Evolutionary conservation across 2,329 filamentous ascomycete species (phyloP), one percentile per base, ranked within the genome.

Genomic region (Cladosporium halotolerans): DNA sequence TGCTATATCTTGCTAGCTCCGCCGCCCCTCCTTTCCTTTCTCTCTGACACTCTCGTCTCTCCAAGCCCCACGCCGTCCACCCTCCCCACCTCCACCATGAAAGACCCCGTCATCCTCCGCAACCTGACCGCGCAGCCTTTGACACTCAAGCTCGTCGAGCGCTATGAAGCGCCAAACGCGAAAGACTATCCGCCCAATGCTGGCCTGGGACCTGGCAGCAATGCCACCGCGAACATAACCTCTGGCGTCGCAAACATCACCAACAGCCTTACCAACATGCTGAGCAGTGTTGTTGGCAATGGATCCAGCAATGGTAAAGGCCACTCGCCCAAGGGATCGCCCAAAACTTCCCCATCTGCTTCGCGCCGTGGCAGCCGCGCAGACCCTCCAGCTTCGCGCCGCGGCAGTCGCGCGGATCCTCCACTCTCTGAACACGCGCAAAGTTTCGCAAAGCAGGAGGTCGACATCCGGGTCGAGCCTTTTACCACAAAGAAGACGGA

Each of bases 101-200:
- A 62, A 58, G 61, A 51, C 6, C 63, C 67, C 16, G 74, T 96
- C 60, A 87, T 80, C 4, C 81, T 96, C 63, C 89, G 91, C 63
- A 96, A 96, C 70, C 75, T 95, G 59, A 92, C 88, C 42, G 76
- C 81, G 54, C 84, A 80, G 45, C 78, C 83, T n/a, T 75, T 96
- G 52, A 81, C 85, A 60, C 79, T 96, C 62, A 84, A 83, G 68
- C 70, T 77, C 55, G 76, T 92, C 55, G 87, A 95, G 73, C 84
- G 85, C 60, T 90, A 90, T 68, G 80, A 83, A 60, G 78, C 73
- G 44, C 76, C 71, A 50, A 73, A 78, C 57, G 68, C 76, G 13
- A 59, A 63, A 39, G 64, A 69, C 49, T 57, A 58, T 19, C 52
- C 55, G 39, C 58, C 60, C 31, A 54, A 58, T 45, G 58, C 53